Percentiles rank a stretch among this genome's conserved stretches.
Evolutionary conservation across 140 eudicot genomes (phyloP).

Genomic region (Erigeron philadelphicus): DNA sequence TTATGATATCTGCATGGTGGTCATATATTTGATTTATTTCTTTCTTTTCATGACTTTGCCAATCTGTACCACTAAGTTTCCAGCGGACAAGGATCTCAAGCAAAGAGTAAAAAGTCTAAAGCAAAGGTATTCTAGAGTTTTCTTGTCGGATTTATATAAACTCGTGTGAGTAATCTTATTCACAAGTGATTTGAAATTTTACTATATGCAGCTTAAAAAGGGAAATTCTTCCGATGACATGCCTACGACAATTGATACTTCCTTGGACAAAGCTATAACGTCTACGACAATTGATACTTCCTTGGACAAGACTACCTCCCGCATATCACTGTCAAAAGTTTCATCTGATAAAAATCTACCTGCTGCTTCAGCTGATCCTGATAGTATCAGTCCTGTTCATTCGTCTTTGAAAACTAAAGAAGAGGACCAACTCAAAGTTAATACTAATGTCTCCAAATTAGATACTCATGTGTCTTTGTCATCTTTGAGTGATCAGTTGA

Average conservation of each 20-base stretch:
- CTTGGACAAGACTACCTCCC: slow-evolving; percentile 41
- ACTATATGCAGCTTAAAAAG: slow-evolving; percentile 42
- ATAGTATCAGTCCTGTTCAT: slow-evolving; percentile 24
- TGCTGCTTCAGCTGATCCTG: slow-evolving; percentile 34
- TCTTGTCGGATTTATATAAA: slow-evolving; percentile 9
- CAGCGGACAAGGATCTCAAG: slow-evolving; percentile 70
- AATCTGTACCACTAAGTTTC: slow-evolving; percentile 49
- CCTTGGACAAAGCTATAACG: slow-evolving; percentile 35
- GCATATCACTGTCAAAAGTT: slow-evolving; percentile 34
- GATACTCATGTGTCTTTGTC: slow-evolving; percentile 37
- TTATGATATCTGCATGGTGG: slow-evolving; percentile 22
- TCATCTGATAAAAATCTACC: slow-evolving; percentile 36
- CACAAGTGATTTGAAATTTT: slow-evolving; percentile 27
- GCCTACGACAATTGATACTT: slow-evolving; percentile 32
- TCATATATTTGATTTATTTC: slow-evolving; percentile 26
- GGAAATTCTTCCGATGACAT: slow-evolving; percentile 39
- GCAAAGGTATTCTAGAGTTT: slow-evolving; percentile 48
- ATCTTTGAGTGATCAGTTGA: slow-evolving; percentile 35
- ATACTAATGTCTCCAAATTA: slow-evolving; percentile 31
- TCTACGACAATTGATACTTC: slow-evolving; percentile 34
- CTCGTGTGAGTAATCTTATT: slow-evolving; percentile 9
- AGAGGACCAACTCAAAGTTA: slow-evolving; percentile 39
- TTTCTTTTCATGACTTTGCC: slow-evolving; percentile 16
- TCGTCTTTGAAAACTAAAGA: slow-evolving; percentile 30
- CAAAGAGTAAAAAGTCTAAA: slow-evolving; percentile 55